Evolutionary conservation across 441 rosid genomes (phyloP).

Genomic region (Erysimum cheiri): DNA sequence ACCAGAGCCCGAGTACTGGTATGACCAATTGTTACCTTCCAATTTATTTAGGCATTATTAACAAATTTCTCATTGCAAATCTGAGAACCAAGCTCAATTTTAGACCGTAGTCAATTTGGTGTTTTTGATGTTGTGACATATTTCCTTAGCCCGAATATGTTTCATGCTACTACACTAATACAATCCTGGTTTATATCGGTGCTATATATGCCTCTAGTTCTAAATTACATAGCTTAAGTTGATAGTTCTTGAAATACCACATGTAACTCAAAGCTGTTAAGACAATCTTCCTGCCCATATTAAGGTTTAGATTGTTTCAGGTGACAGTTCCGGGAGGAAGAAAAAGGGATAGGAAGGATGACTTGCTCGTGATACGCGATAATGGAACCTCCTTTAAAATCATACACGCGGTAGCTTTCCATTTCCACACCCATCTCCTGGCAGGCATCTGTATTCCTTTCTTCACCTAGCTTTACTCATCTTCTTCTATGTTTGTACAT

Average conservation of each 20-base stretch:
- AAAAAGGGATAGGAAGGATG: conserved; percentile 78
- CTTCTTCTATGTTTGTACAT: neutral
- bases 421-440: conserved; percentile 6
- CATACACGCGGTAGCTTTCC: conserved; percentile 55
- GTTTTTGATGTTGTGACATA: conserved; percentile 5
- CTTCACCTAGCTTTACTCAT: neutral
- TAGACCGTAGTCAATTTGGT: neutral
- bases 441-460: neutral
- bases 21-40: conserved; percentile 37
- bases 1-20: conserved; percentile 92
- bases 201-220: conserved; percentile 2
- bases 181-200: neutral
- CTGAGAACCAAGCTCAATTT: conserved; percentile 7
- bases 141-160: neutral
- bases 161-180: neutral
- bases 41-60: neutral
- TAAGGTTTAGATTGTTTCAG: conserved; percentile 47
- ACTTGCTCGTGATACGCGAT: conserved; percentile 82
- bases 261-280: neutral
- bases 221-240: conserved; percentile 20
- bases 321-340: conserved; percentile 85
- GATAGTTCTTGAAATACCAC: neutral
- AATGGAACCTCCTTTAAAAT: conserved; percentile 82
- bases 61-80: conserved; percentile 3
- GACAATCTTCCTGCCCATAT: conserved; percentile 6